phyloP scores from a whole-genome alignment of 2,329 filamentous ascomycete genomes.

The Aspergillus glaucus region DNA sequence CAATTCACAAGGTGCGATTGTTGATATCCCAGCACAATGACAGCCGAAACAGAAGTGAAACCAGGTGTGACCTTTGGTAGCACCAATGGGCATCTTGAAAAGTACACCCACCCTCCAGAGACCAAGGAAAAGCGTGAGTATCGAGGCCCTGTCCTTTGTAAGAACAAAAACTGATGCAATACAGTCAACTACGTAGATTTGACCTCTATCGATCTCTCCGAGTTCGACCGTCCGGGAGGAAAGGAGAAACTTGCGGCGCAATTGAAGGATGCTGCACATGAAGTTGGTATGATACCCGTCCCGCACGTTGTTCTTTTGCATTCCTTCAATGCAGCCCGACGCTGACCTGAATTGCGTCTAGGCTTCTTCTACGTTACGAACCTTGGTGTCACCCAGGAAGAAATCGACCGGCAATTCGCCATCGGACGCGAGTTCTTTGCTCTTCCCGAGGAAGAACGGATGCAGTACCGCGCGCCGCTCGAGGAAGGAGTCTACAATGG shows the following conservation, averaged over 20 bases:
- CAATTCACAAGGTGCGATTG: neutral
- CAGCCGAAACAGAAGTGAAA: slow-evolving; percentile 2
- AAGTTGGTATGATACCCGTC: slow-evolving; percentile 22
- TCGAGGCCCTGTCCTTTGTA: neutral
- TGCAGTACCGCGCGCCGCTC: slow-evolving; percentile 46
- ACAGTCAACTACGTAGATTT: slow-evolving; percentile 39
- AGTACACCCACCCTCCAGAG: slow-evolving; percentile 7
- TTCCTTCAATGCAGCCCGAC: too few relatives aligned
- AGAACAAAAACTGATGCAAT: neutral
- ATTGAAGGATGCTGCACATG: slow-evolving; percentile 47
- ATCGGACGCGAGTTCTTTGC: slow-evolving; percentile 53
- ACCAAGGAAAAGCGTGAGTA: slow-evolving; percentile 6
- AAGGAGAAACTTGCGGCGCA: slow-evolving; percentile 49
- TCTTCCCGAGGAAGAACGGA: slow-evolving; percentile 50
- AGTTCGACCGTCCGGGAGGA: slow-evolving; percentile 48
- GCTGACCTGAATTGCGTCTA: neutral
- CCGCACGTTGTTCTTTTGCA: neutral
- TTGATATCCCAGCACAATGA: neutral
- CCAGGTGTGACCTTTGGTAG: neutral
- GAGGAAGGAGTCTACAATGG: slow-evolving; percentile 52
- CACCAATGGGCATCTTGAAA: slow-evolving; percentile 2
- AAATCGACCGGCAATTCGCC: slow-evolving; percentile 55
- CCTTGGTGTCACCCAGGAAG: slow-evolving; percentile 51
- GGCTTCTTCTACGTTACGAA: slow-evolving; percentile 60
- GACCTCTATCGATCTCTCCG: slow-evolving; percentile 49